Evolutionary conservation across 768 basidiomycete genomes (phyloP), one percentile per base, ranked within the genome.

Genomic region (Nidula microcarpa): DNA sequence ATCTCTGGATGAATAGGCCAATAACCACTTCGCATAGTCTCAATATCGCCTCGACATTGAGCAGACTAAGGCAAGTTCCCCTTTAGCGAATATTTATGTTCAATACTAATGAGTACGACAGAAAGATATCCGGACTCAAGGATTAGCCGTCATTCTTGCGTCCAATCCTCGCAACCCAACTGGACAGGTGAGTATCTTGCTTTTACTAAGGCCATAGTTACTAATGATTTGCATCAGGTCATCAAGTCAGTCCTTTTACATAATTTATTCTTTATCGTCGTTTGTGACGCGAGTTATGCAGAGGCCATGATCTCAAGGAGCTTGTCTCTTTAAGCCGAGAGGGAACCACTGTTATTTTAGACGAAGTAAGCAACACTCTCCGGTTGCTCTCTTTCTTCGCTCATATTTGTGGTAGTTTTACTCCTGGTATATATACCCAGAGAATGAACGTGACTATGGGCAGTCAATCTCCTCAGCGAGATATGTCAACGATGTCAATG

Each of bases 111-210:
- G 32, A 33, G 47, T 30, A 57, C 33, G 34, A 51, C 54, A 89
- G 83, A 86, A 76, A 74, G 92, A 95, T 59, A 91, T 95, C 52
- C 77, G 73, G 41, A 88, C 79, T 1, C 91, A 94, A 69, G 92
- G 93, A 11, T 74, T 95, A 16, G 82, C 87, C 9, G 92, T 95
- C 48, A 80, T 96, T 53, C 74, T 95, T 43, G 89, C 92, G 0
- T 94, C 91, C 18, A 98, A 97, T 70, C 95, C 95, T n/a, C 85
- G 94, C 51, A 98, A 97, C 65, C 94, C 95, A 3, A 97, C 95
- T 1, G 94, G 95, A n/a, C 94, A 96, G 66, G 84, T 87, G 51
- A 14, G 23, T 41, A 7, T n/a, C 14, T 45, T 17, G 44, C 3
- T 30, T 46, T 30, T 33, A 30, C 49, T 18, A 33, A 35, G 23